A percentile compares a stretch with the other conserved stretches of the same genome.
Conservation (phyloP, 2,329 filamentous ascomycete genomes). For the Davidsoniella neocaledoniae region DNA sequence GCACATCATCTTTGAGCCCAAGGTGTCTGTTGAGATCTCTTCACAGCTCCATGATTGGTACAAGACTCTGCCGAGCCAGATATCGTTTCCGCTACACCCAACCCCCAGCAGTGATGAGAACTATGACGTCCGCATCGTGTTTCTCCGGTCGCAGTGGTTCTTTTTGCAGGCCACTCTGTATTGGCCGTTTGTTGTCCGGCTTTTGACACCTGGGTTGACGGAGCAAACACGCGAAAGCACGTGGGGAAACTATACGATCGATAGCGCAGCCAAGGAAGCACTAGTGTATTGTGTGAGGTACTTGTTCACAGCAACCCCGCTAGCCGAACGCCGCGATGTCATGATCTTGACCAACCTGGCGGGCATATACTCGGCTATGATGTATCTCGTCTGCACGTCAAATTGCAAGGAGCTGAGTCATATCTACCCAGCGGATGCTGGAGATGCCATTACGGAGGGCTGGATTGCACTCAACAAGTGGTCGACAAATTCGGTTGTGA, state of each 20-base stretch:
- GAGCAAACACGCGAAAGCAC: background rate
- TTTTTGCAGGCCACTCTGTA: slow-evolving; percentile 14
- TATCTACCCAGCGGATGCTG: slow-evolving; percentile 11
- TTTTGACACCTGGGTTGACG: slow-evolving; percentile 6
- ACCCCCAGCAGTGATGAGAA: background rate
- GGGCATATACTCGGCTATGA: slow-evolving; percentile 12
- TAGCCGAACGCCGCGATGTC: slow-evolving; percentile 13
- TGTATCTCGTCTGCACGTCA: slow-evolving; percentile 13
- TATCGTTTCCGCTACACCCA: slow-evolving; percentile 9
- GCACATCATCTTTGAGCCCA: slow-evolving; percentile 13
- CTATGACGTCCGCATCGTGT: slow-evolving; percentile 12
- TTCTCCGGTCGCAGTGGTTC: slow-evolving; percentile 15
- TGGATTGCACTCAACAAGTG: slow-evolving; percentile 8
- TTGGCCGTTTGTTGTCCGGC: slow-evolving; percentile 14
- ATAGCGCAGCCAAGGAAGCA: slow-evolving; percentile 2
- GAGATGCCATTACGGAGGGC: slow-evolving; percentile 4
- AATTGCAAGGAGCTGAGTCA: slow-evolving; percentile 8
- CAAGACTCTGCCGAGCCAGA: slow-evolving; percentile 9
- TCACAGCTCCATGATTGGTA: slow-evolving; percentile 14
- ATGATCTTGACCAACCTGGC: slow-evolving; percentile 14
- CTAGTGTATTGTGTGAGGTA: slow-evolving; percentile 12
- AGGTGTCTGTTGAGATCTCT: slow-evolving; percentile 14
- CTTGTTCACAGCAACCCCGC: slow-evolving; percentile 13
- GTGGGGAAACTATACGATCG: background rate
- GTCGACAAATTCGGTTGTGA: slow-evolving; percentile 8